Evolutionary conservation across 257 asterid species (phyloP), one percentile per base, ranked within the genome.

Genomic region (Penstemon davidsonii): DNA sequence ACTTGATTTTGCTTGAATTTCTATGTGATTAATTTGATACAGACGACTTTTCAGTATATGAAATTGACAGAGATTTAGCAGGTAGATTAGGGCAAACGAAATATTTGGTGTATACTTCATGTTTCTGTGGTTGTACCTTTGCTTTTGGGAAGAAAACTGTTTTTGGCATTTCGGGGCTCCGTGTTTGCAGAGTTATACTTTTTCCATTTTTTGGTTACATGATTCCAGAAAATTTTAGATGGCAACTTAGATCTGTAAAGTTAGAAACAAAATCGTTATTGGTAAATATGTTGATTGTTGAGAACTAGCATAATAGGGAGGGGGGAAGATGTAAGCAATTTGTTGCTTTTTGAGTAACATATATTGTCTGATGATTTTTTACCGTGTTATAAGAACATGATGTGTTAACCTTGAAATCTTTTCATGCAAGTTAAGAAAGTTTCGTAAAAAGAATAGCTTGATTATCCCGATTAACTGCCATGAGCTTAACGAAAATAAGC

Each of bases 81-180:
- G 64, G 64, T 54, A 46, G 62, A 63, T 13, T 37, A 62, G 57
- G 38, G 15, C 64, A 40, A 45, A 55, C 60, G 13, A 25, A 60
- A 12, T 13, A 18, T 19, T 61, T 70, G 42, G 7, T 53, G 43
- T 38, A 19, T 6, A 33, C 40, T 37, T 46, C 58, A 13, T 33
- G 66, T 64, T 46, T 13, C 11, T n/a, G 6, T 45, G 49, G 9
- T 43, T 41, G 61, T 52, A 33, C 68, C 18, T 52, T 62, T 62
- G 57, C 62, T 40, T 62, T 4, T 41, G 43, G 13, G 5, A n/a
- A 9, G 3, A 56, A 8, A 52, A 61, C 50, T 72, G 57, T 8
- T 58, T 36, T 42, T 19, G 7, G 8, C 6, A 6, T 37, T 6
- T 11, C 18, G 43, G n/a, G 10, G 67, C 42, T 62, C 8, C 7